Base-by-base conservation (phyloP, 2,329 filamentous ascomycete genomes). In the Samsoniella hepiali region DNA sequence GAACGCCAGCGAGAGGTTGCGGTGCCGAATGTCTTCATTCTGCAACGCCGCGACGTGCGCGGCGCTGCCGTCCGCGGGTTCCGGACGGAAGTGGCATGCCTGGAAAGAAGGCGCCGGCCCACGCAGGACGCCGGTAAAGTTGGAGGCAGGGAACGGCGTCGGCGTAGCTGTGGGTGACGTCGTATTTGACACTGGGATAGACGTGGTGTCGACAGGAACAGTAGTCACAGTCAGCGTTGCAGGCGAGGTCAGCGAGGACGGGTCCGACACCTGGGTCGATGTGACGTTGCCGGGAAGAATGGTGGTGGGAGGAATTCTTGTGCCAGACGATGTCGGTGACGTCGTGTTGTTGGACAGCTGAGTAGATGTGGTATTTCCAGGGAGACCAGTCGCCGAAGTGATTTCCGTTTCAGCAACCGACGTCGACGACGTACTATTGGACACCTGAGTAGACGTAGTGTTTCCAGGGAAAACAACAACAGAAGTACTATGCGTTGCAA, bases 51-150 rank as follows among this genome's bases (percentile, higher is more conserved):
- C 65, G 69, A 44, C 75, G 66, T 29, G 70, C 62, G 13, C 68
- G 59, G 10, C 68, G 58, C 5, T 69, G 70, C 5, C 69, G 70
- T 36, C 65, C 66, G n/a, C 67, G 60, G 27, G 67, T 8, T 55
- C 63, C 0, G 72, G 68, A 27, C 75, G 68, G 10, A 69, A 69
- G 61, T 75, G 73, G 60, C 75, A 77, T 11, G 72, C 31, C n/a
- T 56, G 53, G 7, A 29, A 36, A 2, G 59, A 47, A 5, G 59
- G 53, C 1, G 59, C 59, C 17, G 59, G 44, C 15, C 58, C 59
- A 9, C 59, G 58, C 29, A 58, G n/a, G 27, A 62, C 59, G 15
- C 54, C 31, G 29, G 63, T 65, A 38, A 65, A 63, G 34, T 65
- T 65, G 36, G 54, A 36, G 8, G 50, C 59, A 2, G 17, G 4